Percentiles rank a stretch among this genome's conserved stretches.
Evolutionary conservation across 2,329 filamentous ascomycete species (phyloP).

Genomic region (Ceratocystis papillata): DNA sequence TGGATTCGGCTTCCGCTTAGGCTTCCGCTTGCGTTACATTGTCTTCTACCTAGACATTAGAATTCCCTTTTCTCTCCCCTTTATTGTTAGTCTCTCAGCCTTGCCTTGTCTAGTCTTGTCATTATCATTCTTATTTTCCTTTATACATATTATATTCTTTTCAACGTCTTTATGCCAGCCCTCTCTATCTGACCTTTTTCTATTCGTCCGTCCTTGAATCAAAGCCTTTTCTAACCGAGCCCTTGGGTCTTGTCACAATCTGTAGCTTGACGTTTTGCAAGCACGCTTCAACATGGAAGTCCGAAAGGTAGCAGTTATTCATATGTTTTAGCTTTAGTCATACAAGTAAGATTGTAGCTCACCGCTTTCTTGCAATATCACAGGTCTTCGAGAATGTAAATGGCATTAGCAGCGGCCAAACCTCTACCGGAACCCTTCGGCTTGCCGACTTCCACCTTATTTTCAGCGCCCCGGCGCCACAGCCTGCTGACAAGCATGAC

Average conservation of each 20-base stretch:
- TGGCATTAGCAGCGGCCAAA: slow-evolving; percentile 48
- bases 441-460: slow-evolving; percentile 53
- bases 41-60: not conserved
- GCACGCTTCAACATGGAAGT: slow-evolving; percentile 19
- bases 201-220: not conserved
- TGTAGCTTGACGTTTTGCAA: not conserved
- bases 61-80: not conserved
- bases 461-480: slow-evolving; percentile 38
- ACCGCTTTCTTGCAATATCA: slow-evolving; percentile 9
- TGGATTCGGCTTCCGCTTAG: not conserved
- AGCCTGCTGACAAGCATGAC: slow-evolving; percentile 28
- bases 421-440: slow-evolving; percentile 46
- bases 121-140: slow-evolving; percentile 1
- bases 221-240: not conserved
- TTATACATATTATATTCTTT: not conserved
- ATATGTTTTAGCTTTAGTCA: not conserved
- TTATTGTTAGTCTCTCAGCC: slow-evolving; percentile 8
- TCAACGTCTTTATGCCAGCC: slow-evolving; percentile 2
- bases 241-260: not conserved
- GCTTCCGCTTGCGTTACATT: not conserved
- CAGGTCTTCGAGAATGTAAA: slow-evolving; percentile 49
- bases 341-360: slow-evolving; percentile 14
- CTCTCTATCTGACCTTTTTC: not conserved
- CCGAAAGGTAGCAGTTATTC: slow-evolving; percentile 19
- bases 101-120: slow-evolving; percentile 17